phyloP scores from a whole-genome alignment of 306 rosid genomes.

The Oxytropis ochrocephala region DNA sequence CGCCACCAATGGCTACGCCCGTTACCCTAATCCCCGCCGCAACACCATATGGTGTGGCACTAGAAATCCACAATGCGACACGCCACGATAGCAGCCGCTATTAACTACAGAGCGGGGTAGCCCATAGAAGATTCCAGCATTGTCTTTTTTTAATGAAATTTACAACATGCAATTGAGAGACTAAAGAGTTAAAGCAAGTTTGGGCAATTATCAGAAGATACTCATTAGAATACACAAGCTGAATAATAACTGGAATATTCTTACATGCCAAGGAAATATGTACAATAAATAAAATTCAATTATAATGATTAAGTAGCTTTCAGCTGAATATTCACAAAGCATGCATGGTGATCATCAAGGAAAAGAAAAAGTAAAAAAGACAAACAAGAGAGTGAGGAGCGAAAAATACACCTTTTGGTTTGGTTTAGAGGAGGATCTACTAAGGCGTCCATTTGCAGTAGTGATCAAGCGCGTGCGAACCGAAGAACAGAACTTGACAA shows the following conservation, averaged over 20 bases:
- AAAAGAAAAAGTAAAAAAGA: not conserved
- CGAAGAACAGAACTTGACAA: not conserved
- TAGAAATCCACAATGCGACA: no score
- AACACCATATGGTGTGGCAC: no score
- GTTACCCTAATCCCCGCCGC: no score
- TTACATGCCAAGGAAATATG: not conserved
- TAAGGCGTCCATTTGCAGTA: slow-evolving; percentile 17
- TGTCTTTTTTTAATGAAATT: not conserved
- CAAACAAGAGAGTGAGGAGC: not conserved
- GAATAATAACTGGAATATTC: slow-evolving; percentile 16
- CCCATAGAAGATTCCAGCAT: not conserved
- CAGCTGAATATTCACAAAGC: not conserved
- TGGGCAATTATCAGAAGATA: not conserved
- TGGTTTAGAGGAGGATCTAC: slow-evolving; percentile 8
- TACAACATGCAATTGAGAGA: not conserved
- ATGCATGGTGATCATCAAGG: not conserved
- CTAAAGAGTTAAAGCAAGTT: not conserved
- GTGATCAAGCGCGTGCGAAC: not conserved
- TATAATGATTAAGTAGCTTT: not conserved
- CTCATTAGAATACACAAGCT: slow-evolving; percentile 2
- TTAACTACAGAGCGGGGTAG: no score
- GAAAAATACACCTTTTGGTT: slow-evolving; percentile 11
- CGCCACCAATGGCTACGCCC: no score
- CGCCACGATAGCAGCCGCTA: no score
- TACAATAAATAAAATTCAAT: not conserved